Base-by-base conservation (phyloP, 768 basidiomycete species). In the Boletellus ananiceps region DNA sequence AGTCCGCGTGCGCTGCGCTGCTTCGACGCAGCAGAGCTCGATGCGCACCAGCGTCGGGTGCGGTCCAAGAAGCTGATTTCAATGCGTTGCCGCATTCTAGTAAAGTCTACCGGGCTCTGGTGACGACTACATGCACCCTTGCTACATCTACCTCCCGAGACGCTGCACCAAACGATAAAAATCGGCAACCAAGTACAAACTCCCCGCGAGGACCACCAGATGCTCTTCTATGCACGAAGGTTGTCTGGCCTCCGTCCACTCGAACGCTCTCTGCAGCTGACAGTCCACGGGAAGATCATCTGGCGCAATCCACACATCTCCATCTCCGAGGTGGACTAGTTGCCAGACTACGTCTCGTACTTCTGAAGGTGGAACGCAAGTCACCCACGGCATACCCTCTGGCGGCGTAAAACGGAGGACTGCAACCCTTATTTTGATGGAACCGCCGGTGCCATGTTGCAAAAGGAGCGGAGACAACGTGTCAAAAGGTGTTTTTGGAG, bases 331-430 rank as follows among this genome's bases (percentile, higher is more conserved):
- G 5, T 77, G 76, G 4, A 70, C 62, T 5, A 84, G 67, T 29
- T 53, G 53, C 38, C 50, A 52, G 16, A 83, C 79, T 0, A 72
- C 75, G 14, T 69, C 67, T 18, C 61, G 67, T 46, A 94, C 57
- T 41, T 79, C 77, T 2, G 64, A 64, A 4, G 78, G 74, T 7
- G 79, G 63, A 0, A 85, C 83, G 4, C 83, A 71, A 33, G 72
- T 77, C 21, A 98, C 84, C 96, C 96, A 99, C 0, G 94, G 91
- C 96, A 99, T 98, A 2, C 85, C 89, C 3, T 84, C 88, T 0
- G 93, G 88, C 4, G 80, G 81, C 2, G 83, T 76, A 64, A 94
- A 95, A 14, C 66, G 65, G 18, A 86, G 60, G 1, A 82, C 69
- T 3, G 84, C 84, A 16, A 86, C 72, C 19, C 64, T 69, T 14